phyloP scores from a whole-genome alignment of 768 basidiomycete genomes.

The Rhizopogon vinicolor region DNA sequence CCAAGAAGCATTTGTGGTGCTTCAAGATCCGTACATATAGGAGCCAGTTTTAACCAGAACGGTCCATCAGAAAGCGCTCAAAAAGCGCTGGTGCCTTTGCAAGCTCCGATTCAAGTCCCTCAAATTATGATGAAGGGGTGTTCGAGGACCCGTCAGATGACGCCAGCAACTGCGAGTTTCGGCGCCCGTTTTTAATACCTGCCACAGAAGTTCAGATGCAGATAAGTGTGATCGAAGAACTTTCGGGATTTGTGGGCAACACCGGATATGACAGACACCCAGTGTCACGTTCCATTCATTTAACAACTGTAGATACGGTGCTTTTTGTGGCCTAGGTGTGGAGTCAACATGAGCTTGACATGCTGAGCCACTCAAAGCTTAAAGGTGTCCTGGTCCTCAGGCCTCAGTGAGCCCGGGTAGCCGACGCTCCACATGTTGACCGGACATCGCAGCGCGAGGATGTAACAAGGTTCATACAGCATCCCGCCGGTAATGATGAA shows the following conservation, averaged over 20 bases:
- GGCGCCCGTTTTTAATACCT: constrained; percentile 8
- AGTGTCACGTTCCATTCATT: neutral
- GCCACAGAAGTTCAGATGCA: constrained; percentile 7
- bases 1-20: neutral
- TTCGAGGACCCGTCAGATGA: constrained; percentile 13
- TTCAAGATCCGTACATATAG: neutral
- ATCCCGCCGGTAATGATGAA: neutral
- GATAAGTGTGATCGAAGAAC: neutral
- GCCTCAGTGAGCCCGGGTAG: neutral
- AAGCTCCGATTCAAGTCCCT: neutral
- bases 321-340: neutral
- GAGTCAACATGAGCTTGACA: neutral
- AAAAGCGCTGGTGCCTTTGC: neutral
- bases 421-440: neutral
- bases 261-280: constrained; percentile 2
- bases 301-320: neutral
- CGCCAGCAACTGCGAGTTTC: constrained; percentile 6
- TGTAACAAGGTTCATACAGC: constrained; percentile 1
- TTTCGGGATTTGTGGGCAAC: constrained; percentile 7
- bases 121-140: constrained; percentile 11
- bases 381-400: too few species aligned
- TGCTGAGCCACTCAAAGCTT: neutral
- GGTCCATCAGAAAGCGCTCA: neutral
- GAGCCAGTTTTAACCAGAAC: neutral
- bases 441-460: neutral